Evolutionary conservation across 2,329 filamentous ascomycete species (phyloP).

Genomic region (Coniochaeta hoffmannii): DNA sequence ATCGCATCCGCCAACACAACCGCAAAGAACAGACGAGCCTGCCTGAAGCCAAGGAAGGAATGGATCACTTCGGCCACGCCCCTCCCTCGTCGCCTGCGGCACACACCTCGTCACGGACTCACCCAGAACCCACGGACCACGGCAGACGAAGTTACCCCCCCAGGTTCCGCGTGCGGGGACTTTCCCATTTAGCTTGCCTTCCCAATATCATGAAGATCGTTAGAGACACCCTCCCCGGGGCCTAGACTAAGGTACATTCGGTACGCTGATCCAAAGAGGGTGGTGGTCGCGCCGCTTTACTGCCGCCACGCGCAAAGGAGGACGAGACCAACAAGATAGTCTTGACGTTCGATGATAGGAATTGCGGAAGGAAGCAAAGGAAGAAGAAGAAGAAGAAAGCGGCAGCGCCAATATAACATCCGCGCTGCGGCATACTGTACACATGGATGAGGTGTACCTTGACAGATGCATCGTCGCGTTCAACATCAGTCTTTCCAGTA

Average conservation of each 20-base stretch:
- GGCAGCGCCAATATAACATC: too few relatives aligned
- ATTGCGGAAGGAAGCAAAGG: not conserved
- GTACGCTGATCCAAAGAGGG: too few relatives aligned
- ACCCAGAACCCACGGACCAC: not conserved
- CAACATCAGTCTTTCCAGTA: not conserved
- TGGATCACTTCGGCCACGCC: not conserved
- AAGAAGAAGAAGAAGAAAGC: not conserved
- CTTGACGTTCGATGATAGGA: not conserved
- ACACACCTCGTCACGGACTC: not conserved
- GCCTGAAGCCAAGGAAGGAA: not conserved
- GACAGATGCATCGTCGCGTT: not conserved
- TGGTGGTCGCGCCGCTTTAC: not conserved
- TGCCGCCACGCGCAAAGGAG: not conserved
- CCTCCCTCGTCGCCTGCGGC: not conserved
- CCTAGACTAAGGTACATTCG: too few relatives aligned
- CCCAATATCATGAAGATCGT: not conserved
- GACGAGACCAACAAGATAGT: not conserved
- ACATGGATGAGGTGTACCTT: not conserved
- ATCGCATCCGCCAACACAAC: not conserved
- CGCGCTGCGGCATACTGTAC: not conserved
- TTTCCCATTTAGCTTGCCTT: not conserved
- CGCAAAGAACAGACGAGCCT: not conserved
- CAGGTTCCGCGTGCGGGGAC: not conserved
- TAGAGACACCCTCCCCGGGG: not conserved
- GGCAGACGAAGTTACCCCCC: not conserved